Base-by-base conservation (phyloP, 2,329 filamentous ascomycete species). In the Dactylellina parvicollis region DNA sequence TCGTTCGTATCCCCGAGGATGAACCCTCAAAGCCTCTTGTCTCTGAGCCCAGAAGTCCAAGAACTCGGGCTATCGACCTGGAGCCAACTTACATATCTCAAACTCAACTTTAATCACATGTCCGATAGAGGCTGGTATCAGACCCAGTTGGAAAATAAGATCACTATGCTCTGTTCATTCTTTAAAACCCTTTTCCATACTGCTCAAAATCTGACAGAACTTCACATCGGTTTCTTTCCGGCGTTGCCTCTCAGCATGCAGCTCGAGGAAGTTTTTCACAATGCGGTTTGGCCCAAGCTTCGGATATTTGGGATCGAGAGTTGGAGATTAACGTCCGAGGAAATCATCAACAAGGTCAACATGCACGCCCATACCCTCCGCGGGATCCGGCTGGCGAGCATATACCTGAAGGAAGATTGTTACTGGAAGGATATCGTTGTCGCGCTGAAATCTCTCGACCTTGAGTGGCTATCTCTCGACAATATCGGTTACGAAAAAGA, bases 211-310 rank as follows among this genome's bases (percentile, higher is more conserved):
- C 84, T 90, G 76, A 83, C 86, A 69, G 84, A 86, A 18, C 81
- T 90, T 16, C 87, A 90, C 76, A 82, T 90, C 32, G 87, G 88
- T 2, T 90, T 90, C 75, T 86, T 86, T 0, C 83, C 84, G 4
- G 83, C 85, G 64, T 79, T 82, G 16, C 87, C 87, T 0, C 80
- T 90, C 1, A 84, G 83, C 20, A 79, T 90, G 18, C 82, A 83
- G 3, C 82, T 90, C 1, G 86, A 88, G 70, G 82, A 84, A 4
- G 82, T 90, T 22, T 89, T 90, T 77, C 87, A 90, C 76, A 81
- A 85, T 65, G 83, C 88, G 5, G 82, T 83, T 44, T 89, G 87
- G 86, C 83, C 85, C 12, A 85, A 85, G 32, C 81, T 90, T 3
- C 83, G 86, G 32, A 86, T 87, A 1, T 85, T 90, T 62, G 88